Evolutionary conservation across 2,329 filamentous ascomycete genomes (phyloP), one percentile per base, ranked within the genome.

Genomic region (Epichloe scottii): DNA sequence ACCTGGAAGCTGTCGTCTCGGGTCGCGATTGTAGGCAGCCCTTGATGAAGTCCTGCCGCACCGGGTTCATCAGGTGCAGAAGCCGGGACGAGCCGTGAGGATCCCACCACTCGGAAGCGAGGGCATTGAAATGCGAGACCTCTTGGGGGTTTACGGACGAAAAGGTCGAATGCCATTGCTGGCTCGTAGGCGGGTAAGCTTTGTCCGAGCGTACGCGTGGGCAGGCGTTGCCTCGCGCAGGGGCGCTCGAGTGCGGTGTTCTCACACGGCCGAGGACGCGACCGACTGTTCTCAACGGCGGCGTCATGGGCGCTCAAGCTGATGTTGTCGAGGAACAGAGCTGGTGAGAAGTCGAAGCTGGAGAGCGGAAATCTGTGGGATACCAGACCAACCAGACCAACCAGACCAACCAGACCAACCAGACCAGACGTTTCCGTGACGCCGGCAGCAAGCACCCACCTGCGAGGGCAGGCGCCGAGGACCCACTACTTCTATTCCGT

Each of bases 61-160:
- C 80, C 2, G 93, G 93, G 71, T 98, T 97, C 91, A 98, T 97
- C 58, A 95, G 84, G 68, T 98, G 93, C 2, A 98, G 81, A 53
- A 96, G 82, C 39, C 91, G 82, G 4, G 89, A 96, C 6, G 91
- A 85, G 48, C 93, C 93, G 63, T 95, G 83, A 1, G 91, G 87
- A 68, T 97, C 90, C 93, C 93, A 98, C 93, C 93, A 98, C 61
- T 85, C 85, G 57, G 87, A 87, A 57, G 93, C 93, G 62, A 98
- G 87, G 56, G 82, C 82, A 63, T 89, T 89, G 78, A 98, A 98
- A 73, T 98, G 93, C 17, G 86, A 87, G 57, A 98, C 81, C 72
- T 98, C 91, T 58, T 84, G 80, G 49, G 87, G 79, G 61, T 94
- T 94, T 68, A 98, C 87, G 51, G 87, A 89, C 46, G 85, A 82